Evolutionary conservation across 176 grass and related monocot genomes (phyloP).

Genomic region (Eragrostis curvula): DNA sequence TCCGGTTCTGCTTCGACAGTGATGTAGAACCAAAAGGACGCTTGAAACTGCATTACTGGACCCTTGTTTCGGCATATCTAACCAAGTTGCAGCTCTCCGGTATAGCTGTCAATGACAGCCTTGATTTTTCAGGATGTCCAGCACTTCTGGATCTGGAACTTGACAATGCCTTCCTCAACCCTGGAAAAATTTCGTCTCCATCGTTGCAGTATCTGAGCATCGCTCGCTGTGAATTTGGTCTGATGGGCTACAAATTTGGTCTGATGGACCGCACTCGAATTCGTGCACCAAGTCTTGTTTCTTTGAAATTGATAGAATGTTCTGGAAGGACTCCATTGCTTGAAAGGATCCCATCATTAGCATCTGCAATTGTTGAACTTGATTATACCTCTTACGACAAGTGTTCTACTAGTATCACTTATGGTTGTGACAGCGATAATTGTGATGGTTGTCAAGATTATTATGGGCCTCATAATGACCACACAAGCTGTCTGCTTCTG

Average conservation of each 20-base stretch:
- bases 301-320: background rate
- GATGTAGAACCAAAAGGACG: background rate
- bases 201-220: background rate
- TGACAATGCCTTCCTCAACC: background rate
- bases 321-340: background rate
- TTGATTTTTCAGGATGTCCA: background rate
- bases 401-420: background rate
- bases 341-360: background rate
- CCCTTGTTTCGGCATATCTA: background rate
- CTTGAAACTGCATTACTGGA: background rate
- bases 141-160: background rate
- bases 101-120: background rate
- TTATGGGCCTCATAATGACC: background rate
- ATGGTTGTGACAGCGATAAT: background rate
- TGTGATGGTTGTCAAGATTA: background rate
- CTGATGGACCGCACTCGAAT: accelerated
- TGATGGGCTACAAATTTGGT: too few relatives aligned
- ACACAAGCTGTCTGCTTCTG: background rate
- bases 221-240: background rate
- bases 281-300: background rate
- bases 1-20: background rate
- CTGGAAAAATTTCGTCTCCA: background rate
- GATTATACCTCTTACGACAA: background rate
- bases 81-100: background rate
- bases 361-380: background rate